These are phyloP conservation scores for Cutaneotrichosporon arboriforme DNA, from an alignment of 1,284 basidiomycete species.

Conservation along the genomic window DNA sequence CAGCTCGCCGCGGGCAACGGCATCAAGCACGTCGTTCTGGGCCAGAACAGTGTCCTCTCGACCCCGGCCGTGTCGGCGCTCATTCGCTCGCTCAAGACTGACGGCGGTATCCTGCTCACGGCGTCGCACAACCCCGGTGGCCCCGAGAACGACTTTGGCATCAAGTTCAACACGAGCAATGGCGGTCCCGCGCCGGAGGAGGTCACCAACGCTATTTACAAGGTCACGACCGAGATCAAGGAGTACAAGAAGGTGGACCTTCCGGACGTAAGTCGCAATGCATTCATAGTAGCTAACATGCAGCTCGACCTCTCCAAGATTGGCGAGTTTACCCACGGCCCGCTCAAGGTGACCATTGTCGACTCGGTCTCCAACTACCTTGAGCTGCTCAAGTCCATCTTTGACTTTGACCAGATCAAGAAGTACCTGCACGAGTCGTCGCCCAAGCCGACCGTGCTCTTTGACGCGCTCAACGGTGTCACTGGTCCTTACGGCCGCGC, in stretches of 20 bases:
- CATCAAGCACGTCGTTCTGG: slow-evolving; percentile 80
- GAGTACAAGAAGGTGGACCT: slow-evolving; percentile 81
- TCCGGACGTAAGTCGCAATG: slow-evolving; percentile 57
- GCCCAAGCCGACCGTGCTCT: slow-evolving; percentile 75
- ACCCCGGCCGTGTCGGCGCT: slow-evolving; percentile 95
- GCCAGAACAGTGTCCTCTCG: slow-evolving; percentile 85
- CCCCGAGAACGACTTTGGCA: slow-evolving; percentile 95
- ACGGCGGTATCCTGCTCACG: slow-evolving; percentile 96
- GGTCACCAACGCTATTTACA: slow-evolving; percentile 90
- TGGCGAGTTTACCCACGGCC: slow-evolving; percentile 73
- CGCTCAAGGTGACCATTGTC: slow-evolving; percentile 81
- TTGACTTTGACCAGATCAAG: slow-evolving; percentile 91
- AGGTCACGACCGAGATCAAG: slow-evolving; percentile 78
- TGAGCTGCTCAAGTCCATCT: slow-evolving; percentile 76
- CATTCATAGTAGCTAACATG: background rate
- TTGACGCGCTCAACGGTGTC: slow-evolving; percentile 94
- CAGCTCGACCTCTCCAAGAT: slow-evolving; percentile 80
- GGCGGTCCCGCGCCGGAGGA: slow-evolving; percentile 94
- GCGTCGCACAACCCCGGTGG: slow-evolving; percentile 98
- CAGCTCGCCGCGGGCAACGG: slow-evolving; percentile 87
- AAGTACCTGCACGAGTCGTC: slow-evolving; percentile 65
- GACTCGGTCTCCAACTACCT: slow-evolving; percentile 92
- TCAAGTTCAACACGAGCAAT: slow-evolving; percentile 98
- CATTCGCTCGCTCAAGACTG: slow-evolving; percentile 91
- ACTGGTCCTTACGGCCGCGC: slow-evolving; percentile 93